Evolutionary conservation across 176 grass and related monocot genomes (phyloP).

Genomic region (Juncus effusus): DNA sequence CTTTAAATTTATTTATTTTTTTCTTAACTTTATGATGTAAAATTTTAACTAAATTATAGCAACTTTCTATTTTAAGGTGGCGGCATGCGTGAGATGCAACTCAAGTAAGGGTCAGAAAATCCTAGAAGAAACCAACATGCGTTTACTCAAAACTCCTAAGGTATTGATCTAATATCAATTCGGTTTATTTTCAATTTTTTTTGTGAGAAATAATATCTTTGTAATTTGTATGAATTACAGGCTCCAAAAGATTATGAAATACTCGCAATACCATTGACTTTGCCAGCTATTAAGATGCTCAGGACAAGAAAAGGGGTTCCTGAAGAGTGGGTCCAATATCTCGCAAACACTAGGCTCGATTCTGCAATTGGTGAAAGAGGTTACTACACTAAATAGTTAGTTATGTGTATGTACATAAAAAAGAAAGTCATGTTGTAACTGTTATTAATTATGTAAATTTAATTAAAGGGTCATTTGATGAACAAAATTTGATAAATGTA

Average conservation of each 20-base stretch:
- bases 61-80: constrained; percentile 43
- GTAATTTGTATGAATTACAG: constrained; percentile 37
- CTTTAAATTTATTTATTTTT: constrained; percentile 4
- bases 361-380: constrained; percentile 22
- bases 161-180: constrained; percentile 7
- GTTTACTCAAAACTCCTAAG: constrained; percentile 62
- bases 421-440: constrained; percentile 15
- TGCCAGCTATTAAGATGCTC: constrained; percentile 54
- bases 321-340: constrained; percentile 74
- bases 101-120: constrained; percentile 87
- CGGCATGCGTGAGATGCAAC: constrained; percentile 85
- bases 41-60: neutral
- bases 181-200: neutral
- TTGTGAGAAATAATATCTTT: neutral
- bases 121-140: constrained; percentile 72
- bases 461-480: neutral
- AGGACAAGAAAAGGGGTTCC: constrained; percentile 64
- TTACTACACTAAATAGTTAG: too few species aligned
- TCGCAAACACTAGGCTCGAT: constrained; percentile 42
- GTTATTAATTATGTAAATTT: neutral
- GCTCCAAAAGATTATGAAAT: constrained; percentile 74
- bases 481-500: neutral
- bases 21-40: neutral
- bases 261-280: constrained; percentile 66
- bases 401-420: too few species aligned